Base-by-base conservation (phyloP, 2,329 filamentous ascomycete genomes). In the Fusarium anguioides region DNA sequence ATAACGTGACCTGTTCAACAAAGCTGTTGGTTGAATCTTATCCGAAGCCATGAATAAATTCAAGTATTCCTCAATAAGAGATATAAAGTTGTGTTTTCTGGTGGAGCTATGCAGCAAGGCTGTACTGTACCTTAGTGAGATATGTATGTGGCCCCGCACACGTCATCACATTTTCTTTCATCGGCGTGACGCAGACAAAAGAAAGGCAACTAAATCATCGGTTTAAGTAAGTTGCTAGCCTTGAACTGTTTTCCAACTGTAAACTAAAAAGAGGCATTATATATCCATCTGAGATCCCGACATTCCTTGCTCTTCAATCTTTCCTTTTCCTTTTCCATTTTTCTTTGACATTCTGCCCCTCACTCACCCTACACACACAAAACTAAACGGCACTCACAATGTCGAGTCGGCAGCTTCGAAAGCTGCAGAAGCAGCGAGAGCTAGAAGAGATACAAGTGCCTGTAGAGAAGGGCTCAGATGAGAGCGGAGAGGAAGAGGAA, bases 351-450 rank as follows among this genome's bases (percentile, higher is more conserved):
- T 11, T 20, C 35, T 53, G 46, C 57, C 66, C 58, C 55, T 68
- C 64, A 52, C 41, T 50, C 54, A 63, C 58, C 44, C 39, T 57
- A 27, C 44, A 33, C 58, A 31, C 27, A 60, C 45, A 21, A 52
- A 52, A 51, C 42, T 53, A 21, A 41, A 21, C 29, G 18, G 15
- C 23, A 39, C n/a, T 55, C 67, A 75, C 26, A 36, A 86, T 86
- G 84, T 85, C 84, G 20, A 84, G 77, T 55, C 77, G 84, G 44
- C 84, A 86, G 66, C 73, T 86, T 40, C 82, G 83, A 42, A 86
- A 83, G 75, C 76, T 86, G 33, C 83, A 83, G 57, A 80, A 84
- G 74, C 82, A 84, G 74, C 79, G 80, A 45, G 82, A 85, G 70
- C 75, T 83, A 17, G 78, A 81, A 45, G 66, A 73, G 42, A 61